These are phyloP conservation scores for Candida bentonensis DNA, from an alignment of 805 yeast genomes.

Conservation along the genomic window DNA sequence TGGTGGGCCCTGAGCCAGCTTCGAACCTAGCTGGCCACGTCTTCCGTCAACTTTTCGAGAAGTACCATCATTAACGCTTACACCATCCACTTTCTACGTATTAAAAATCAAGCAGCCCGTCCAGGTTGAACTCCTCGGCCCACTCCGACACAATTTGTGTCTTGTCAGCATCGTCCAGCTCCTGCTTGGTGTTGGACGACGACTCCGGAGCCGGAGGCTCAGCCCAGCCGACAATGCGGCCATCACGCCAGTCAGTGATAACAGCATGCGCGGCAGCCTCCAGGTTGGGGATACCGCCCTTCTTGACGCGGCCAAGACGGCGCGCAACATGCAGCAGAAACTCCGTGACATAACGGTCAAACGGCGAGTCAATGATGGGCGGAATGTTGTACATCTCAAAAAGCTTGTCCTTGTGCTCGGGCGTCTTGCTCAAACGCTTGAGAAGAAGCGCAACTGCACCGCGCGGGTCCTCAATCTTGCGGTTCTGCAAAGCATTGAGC, in stretches of 20 bases:
- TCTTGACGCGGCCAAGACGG: constrained; percentile 79
- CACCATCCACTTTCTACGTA: too few relatives aligned
- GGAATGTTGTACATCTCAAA: constrained; percentile 66
- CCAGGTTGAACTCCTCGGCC: constrained; percentile 91
- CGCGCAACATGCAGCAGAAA: constrained; percentile 88
- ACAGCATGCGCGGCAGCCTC: constrained; percentile 72
- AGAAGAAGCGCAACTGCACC: constrained; percentile 68
- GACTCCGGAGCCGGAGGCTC: constrained; percentile 31
- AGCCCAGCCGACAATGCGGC: constrained; percentile 84
- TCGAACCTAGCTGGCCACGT: too few relatives aligned
- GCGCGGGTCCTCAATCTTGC: constrained; percentile 69
- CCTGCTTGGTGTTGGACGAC: constrained; percentile 30
- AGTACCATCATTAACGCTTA: too few relatives aligned
- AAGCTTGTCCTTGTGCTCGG: constrained; percentile 52
- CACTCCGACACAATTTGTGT: constrained; percentile 77
- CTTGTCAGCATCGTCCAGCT: constrained; percentile 33
- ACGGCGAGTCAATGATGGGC: constrained; percentile 54
- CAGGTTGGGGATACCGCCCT: constrained; percentile 86
- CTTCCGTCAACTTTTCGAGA: too few relatives aligned
- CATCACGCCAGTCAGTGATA: constrained; percentile 94
- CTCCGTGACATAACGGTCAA: constrained; percentile 69
- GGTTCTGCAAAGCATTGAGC: constrained; percentile 80
- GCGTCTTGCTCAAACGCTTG: constrained; percentile 58
- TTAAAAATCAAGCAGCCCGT: constrained; percentile 42
- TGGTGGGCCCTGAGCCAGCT: too few relatives aligned